Base-by-base conservation (phyloP, 106 monocot species). In the Acorus gramineus region DNA sequence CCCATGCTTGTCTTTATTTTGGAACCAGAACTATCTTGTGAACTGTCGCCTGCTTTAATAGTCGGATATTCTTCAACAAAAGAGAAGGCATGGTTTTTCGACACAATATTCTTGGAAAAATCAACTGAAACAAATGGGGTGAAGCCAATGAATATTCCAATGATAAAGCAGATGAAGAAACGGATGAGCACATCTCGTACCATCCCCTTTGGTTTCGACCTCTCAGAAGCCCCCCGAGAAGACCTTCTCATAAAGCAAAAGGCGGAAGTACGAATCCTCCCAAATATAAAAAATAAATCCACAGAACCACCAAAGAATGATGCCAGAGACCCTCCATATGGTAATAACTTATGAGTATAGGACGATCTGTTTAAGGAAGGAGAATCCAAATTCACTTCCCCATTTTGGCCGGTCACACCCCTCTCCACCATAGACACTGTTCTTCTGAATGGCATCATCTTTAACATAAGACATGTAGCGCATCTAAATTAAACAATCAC, bases 381-480 rank as follows among this genome's bases (percentile, higher is more conserved):
- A 63, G 61, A 49, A 52, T 77, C 82, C 42, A 53, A 42, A 48
- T 11, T 42, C 57, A 64, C 79, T 50, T 79, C 63, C 28, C 71
- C 78, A 57, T 65, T 61, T 28, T 76, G 74, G 3, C 14, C 67
- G 45, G 54, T 47, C 14, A 66, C 84, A 44, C 77, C 85, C 46
- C 82, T 69, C 64, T 74, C 73, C 68, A 64, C 57, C 48, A 64
- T 8, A 6, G 70, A 73, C 45, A 69, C 72, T 63, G 53, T 82
- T 77, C 89, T 85, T 79, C 89, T 78, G 65, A 80, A 71, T 14
- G 87, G 83, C 47, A 75, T 47, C 83, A 87, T 87, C 62, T 46
- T 70, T 12, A 44, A 46, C 11, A 56, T 53, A 11, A 50, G 28
- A 28, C 28, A 28, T 28, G 28, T 28, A 28, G 28, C 28, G 28